Evolutionary conservation across 345 rosid species (phyloP).

Genomic region (Hirschfeldia incana): DNA sequence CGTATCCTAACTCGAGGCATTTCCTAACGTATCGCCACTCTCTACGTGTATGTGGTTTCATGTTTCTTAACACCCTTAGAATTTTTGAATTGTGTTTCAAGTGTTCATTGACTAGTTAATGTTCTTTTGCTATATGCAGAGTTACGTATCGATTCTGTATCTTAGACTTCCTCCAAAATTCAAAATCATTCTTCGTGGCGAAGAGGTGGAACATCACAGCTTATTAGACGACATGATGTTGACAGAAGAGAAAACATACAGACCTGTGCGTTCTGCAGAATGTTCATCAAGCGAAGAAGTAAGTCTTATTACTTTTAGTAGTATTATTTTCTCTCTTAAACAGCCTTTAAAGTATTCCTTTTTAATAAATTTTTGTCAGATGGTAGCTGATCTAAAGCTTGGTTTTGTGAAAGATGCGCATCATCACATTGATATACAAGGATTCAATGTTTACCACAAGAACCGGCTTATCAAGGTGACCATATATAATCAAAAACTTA

Average conservation of each 20-base stretch:
- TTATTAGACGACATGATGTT: slow-evolving; percentile 64
- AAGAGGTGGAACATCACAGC: slow-evolving; percentile 60
- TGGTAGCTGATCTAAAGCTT: slow-evolving; percentile 53
- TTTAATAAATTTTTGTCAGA: slow-evolving; percentile 32
- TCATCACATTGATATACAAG: slow-evolving; percentile 71
- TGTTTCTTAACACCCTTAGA: neutral
- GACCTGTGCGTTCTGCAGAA: slow-evolving; percentile 45
- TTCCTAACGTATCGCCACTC: slow-evolving; percentile 71
- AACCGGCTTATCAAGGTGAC: slow-evolving; percentile 77
- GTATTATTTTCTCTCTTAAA: neutral
- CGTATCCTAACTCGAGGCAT: slow-evolving; percentile 58
- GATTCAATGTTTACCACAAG: slow-evolving; percentile 81
- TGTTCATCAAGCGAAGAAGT: slow-evolving; percentile 40
- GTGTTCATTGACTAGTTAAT: neutral
- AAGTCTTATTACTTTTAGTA: neutral
- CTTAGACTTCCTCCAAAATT: slow-evolving; percentile 60
- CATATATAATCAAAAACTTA: neutral
- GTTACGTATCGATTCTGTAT: slow-evolving; percentile 81
- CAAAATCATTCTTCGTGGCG: slow-evolving; percentile 56
- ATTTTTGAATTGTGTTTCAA: neutral
- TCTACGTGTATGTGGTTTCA: slow-evolving; percentile 50
- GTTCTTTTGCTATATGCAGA: slow-evolving; percentile 38
- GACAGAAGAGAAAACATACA: slow-evolving; percentile 44
- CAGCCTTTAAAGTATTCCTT: neutral
- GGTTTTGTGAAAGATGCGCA: slow-evolving; percentile 87